These are phyloP conservation scores for Pseudozyma hubeiensis DNA, from an alignment of 1,284 basidiomycete species.

Conservation along the genomic window DNA sequence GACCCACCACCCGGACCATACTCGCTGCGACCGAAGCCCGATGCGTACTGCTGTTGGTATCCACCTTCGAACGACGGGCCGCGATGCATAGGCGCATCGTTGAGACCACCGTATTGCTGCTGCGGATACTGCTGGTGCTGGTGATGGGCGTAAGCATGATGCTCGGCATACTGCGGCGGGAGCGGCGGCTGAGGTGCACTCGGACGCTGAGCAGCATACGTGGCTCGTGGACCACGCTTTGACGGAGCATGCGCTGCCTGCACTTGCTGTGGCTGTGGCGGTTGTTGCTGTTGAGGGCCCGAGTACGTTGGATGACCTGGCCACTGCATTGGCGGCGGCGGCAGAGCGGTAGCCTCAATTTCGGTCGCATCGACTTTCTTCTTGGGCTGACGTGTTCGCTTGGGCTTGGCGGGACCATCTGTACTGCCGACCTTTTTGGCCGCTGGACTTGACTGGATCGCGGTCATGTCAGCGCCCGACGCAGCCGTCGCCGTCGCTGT, in stretches of 20 bases:
- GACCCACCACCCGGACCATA: slow-evolving; percentile 9
- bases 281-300: slow-evolving; percentile 8
- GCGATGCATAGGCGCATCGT: slow-evolving; percentile 13
- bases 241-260: slow-evolving; percentile 6
- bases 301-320: slow-evolving; percentile 16
- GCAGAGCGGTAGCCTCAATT: neutral
- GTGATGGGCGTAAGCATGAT: slow-evolving; percentile 9
- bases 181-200: neutral
- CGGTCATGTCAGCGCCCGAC: neutral
- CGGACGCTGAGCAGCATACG: slow-evolving; percentile 33
- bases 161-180: slow-evolving; percentile 11
- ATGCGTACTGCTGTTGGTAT: neutral
- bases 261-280: slow-evolving; percentile 9
- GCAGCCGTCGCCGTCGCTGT: slow-evolving; percentile 3
- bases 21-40: slow-evolving; percentile 4
- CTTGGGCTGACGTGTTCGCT: slow-evolving; percentile 29
- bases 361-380: slow-evolving; percentile 18
- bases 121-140: slow-evolving; percentile 4
- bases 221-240: slow-evolving; percentile 31
- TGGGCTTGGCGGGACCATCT: slow-evolving; percentile 9
- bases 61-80: slow-evolving; percentile 7
- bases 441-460: neutral
- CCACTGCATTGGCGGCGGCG: slow-evolving; percentile 15
- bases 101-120: slow-evolving; percentile 8
- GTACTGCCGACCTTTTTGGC: neutral